Evolutionary conservation across 2,329 filamentous ascomycete genomes (phyloP), one percentile per base, ranked within the genome.

Genomic region (Cryoendolithus antarcticus): DNA sequence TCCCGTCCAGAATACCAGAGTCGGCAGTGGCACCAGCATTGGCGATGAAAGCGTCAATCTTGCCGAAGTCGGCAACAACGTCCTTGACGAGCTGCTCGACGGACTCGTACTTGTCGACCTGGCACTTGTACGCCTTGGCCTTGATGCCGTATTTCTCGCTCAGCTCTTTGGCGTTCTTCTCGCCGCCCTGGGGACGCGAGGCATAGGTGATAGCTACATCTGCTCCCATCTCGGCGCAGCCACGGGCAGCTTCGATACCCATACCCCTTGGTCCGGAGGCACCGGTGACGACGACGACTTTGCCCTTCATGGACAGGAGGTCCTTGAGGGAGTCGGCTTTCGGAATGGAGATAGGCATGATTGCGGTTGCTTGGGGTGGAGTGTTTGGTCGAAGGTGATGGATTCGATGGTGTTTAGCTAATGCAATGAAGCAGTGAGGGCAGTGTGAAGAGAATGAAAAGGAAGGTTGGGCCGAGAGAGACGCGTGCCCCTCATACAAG

Each of bases 1-100:
- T 72, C 56, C 75, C 76, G 46, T 85, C 80, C 35, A 84, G 66
- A 54, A 84, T 70, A 42, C 80, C 80, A 40, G 64, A 66, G 63
- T 80, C 71, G 49, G 80, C 79, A 4, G 81, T 83, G 44, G 75
- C 73, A 41, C 81, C 81, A 12, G 81, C 80, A 60, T 81, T 81
- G 61, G 76, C 76, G 48, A 80, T 72, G 62, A 80, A 78, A 51
- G 70, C 72, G 53, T 80, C 75, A 53, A 80, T 71, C 62, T 77
- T 71, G 60, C 75, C 75, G 50, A 86, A 88, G 55, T 88, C 82
- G 48, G 67, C 64, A 56, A 79, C 65, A 38, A 80, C 74, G 32
- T 74, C 65, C 46, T 66, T 59, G 51, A 80, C 73, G 40, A 78
- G 62, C 58, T 68, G 60, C 56, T 73, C 61, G 42, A 74, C 72